Conservation (phyloP, 768 basidiomycete species). For the Hirschioporus abietinus region DNA sequence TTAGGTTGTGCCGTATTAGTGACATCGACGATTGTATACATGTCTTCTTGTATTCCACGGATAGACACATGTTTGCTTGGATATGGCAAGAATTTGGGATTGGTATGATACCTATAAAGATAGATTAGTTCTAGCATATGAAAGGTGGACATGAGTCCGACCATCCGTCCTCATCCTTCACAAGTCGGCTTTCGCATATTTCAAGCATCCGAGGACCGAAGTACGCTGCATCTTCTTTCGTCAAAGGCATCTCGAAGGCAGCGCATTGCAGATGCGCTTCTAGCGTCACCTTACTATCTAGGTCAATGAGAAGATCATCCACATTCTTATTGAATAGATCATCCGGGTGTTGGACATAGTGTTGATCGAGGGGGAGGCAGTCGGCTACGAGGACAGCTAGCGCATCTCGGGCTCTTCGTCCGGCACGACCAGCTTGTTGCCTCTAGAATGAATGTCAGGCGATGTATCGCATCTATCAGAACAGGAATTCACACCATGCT, state of each 20-base stretch:
- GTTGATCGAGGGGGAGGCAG: slow-evolving; percentile 61
- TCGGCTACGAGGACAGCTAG: slow-evolving; percentile 72
- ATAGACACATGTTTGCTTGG: slow-evolving; percentile 71
- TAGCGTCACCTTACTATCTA: slow-evolving; percentile 67
- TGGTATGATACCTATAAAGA: slow-evolving; percentile 65
- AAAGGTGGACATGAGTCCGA: slow-evolving; percentile 23
- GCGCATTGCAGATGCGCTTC: slow-evolving; percentile 90
- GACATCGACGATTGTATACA: slow-evolving; percentile 69
- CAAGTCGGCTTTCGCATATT: slow-evolving; percentile 57
- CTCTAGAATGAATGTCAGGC: slow-evolving; percentile 38
- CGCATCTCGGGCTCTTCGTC: slow-evolving; percentile 74
- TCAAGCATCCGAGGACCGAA: slow-evolving; percentile 61
- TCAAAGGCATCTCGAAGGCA: slow-evolving; percentile 78
- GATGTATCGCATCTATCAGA: not conserved
- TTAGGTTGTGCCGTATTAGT: slow-evolving; percentile 33
- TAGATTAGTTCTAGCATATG: not conserved
- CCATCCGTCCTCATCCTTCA: slow-evolving; percentile 79
- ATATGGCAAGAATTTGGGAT: slow-evolving; percentile 73
- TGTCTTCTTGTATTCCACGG: slow-evolving; percentile 73
- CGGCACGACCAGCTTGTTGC: slow-evolving; percentile 87
- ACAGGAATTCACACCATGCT: slow-evolving; percentile 56
- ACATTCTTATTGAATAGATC: slow-evolving; percentile 61
- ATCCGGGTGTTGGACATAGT: slow-evolving; percentile 65
- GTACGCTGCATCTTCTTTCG: slow-evolving; percentile 56
- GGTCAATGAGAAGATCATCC: slow-evolving; percentile 63